These are phyloP conservation scores for Starmera dryadoides DNA, from an alignment of 805 yeast species.

Conservation along the genomic window DNA sequence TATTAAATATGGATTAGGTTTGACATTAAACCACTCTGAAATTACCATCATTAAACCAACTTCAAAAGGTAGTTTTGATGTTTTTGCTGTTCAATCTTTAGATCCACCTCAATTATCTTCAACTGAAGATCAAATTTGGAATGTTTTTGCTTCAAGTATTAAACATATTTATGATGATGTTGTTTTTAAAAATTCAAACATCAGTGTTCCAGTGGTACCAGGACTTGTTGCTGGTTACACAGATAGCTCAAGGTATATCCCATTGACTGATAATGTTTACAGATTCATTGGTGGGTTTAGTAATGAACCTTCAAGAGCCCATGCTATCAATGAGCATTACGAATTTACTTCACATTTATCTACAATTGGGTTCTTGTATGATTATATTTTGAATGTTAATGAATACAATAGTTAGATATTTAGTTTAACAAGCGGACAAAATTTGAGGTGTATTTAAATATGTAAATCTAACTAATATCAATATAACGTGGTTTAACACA, in stretches of 20 bases:
- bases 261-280: constrained; percentile 45
- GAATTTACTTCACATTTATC: constrained; percentile 53
- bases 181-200: constrained; percentile 16
- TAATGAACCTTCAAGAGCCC: constrained; percentile 29
- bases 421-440: no score
- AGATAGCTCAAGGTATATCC: constrained; percentile 55
- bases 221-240: constrained; percentile 52
- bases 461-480: no score
- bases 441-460: no score
- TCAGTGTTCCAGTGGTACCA: constrained; percentile 31
- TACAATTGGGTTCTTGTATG: constrained; percentile 47
- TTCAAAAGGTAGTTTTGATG: constrained; percentile 19
- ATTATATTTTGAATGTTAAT: constrained; percentile 25
- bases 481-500: no score
- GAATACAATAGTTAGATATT: constrained; percentile 3
- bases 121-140: constrained; percentile 39
- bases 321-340: constrained; percentile 59
- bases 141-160: constrained; percentile 45
- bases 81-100: constrained; percentile 15
- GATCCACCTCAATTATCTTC: constrained; percentile 53
- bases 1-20: constrained; percentile 38
- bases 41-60: constrained; percentile 19
- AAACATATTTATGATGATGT: constrained; percentile 48
- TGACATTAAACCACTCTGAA: constrained; percentile 22
- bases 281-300: constrained; percentile 30